Evolutionary conservation across 129 eudicot genomes (phyloP).

Genomic region (Flaveria ramosissima): DNA sequence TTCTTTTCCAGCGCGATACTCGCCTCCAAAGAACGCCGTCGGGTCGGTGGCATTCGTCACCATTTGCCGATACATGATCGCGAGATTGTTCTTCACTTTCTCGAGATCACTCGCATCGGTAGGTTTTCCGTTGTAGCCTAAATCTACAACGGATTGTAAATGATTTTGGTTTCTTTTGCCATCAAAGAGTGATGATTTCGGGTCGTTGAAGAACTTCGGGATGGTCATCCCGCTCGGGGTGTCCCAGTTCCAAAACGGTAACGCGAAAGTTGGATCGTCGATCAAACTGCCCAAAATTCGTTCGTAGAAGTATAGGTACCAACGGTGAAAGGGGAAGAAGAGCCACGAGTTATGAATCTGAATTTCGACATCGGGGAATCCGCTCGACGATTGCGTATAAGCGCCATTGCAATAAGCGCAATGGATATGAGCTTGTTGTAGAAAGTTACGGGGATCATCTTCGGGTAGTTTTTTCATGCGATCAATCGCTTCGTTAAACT

Average conservation of each 20-base stretch:
- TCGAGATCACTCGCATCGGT: slow-evolving; percentile 4
- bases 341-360: slow-evolving; percentile 60
- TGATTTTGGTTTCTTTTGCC: slow-evolving; percentile 44
- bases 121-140: slow-evolving; percentile 24
- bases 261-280: slow-evolving; percentile 48
- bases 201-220: slow-evolving; percentile 36
- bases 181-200: slow-evolving; percentile 37
- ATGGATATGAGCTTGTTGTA: slow-evolving; percentile 61
- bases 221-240: slow-evolving; percentile 49
- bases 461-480: slow-evolving; percentile 51
- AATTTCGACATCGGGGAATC: slow-evolving; percentile 47
- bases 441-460: slow-evolving; percentile 49
- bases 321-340: slow-evolving; percentile 57
- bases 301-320: slow-evolving; percentile 54
- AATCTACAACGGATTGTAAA: slow-evolving; percentile 31
- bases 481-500: slow-evolving; percentile 40
- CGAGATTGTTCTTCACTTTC: slow-evolving; percentile 31
- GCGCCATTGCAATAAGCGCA: slow-evolving; percentile 59
- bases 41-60: slow-evolving; percentile 37
- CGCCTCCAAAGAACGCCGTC: slow-evolving; percentile 34
- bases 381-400: slow-evolving; percentile 44
- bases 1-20: slow-evolving; percentile 38
- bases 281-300: slow-evolving; percentile 49
- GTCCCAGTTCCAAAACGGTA: slow-evolving; percentile 64
- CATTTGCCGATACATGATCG: slow-evolving; percentile 48